Evolutionary conservation across 768 basidiomycete species (phyloP), one percentile per base, ranked within the genome.

Genomic region (Mycena chlorophos): DNA sequence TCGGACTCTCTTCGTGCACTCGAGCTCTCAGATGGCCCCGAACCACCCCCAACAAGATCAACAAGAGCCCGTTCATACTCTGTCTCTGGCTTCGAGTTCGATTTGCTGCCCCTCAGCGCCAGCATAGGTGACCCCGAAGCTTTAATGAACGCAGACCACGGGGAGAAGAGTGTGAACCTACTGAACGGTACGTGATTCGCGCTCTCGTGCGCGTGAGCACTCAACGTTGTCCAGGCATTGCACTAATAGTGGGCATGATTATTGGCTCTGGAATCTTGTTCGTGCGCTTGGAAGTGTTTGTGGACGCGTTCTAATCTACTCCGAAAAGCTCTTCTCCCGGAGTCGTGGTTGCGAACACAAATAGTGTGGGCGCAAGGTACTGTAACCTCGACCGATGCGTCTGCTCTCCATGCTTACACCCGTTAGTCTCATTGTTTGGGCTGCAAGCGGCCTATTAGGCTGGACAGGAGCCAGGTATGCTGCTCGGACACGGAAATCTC

Each of bases 211-310:
- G 22, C 19, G 27, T 34, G 49, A 39, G 31, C 29, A 25, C 52
- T 48, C 30, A 42, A 54, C 20, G 23, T 30, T 30, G 22, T 30
- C 28, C 60, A 92, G 93, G 89, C n/a, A 83, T 96, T 61, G 93
- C 89, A 26, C 74, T 97, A 39, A 82, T 94, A 58, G 85, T 90
- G 17, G 92, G 94, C 5, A 71, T 84, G 62, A 93, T 89, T 86
- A 90, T 93, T 71, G 94, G 94, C 16, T 95, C 93, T 17, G 94
- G 94, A 29, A 97, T 97, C 55, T 97, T 96, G 91, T 93, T 66
- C 61, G 87, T 68, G 19, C 16, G 29, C 28, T 3, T 45, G 20
- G 12, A 16, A 14, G 34, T 37, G 23, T 46, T 34, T 30, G 43
- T 48, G 4, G 23, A 8, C 17, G 17, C 40, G 20, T 49, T 2